A percentile compares a stretch with the other conserved stretches of the same genome.
Evolutionary conservation across 2,329 filamentous ascomycete genomes (phyloP).

Genomic region (Colletotrichum costaricense): DNA sequence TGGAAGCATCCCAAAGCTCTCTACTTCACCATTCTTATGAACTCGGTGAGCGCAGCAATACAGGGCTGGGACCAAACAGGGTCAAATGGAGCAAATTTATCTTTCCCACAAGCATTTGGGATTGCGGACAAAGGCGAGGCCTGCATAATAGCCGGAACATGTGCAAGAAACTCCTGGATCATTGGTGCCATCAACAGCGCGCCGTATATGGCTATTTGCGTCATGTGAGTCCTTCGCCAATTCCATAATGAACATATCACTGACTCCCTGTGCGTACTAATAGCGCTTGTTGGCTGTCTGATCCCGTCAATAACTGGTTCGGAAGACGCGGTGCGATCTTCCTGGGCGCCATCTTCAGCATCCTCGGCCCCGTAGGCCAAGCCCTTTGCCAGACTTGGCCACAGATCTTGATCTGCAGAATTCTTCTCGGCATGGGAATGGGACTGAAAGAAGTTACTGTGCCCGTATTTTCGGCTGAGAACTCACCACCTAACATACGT

Average conservation of each 20-base stretch:
- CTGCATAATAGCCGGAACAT: conserved; percentile 48
- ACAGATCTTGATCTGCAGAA: conserved; percentile 61
- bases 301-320: conserved; percentile 67
- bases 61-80: conserved; percentile 63
- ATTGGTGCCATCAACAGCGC: conserved; percentile 69
- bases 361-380: conserved; percentile 70
- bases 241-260: conserved; percentile 11
- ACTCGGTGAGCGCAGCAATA: conserved; percentile 64
- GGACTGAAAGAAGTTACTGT: conserved; percentile 62
- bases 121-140: conserved; percentile 53
- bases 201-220: conserved; percentile 48
- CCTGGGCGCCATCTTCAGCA: conserved; percentile 69
- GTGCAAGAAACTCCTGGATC: conserved; percentile 65
- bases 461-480: conserved; percentile 65
- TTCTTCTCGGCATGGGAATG: conserved; percentile 70
- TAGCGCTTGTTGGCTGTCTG: conserved; percentile 65
- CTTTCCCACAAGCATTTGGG: conserved; percentile 58
- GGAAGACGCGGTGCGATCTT: conserved; percentile 75
- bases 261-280: not conserved
- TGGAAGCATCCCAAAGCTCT: conserved; percentile 61
- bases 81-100: conserved; percentile 61
- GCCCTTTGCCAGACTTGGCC: conserved; percentile 69
- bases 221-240: conserved; percentile 4
- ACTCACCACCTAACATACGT: conserved; percentile 61
- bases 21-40: conserved; percentile 62